phyloP scores from a whole-genome alignment of 805 yeast species.

The Candida oleophila region DNA sequence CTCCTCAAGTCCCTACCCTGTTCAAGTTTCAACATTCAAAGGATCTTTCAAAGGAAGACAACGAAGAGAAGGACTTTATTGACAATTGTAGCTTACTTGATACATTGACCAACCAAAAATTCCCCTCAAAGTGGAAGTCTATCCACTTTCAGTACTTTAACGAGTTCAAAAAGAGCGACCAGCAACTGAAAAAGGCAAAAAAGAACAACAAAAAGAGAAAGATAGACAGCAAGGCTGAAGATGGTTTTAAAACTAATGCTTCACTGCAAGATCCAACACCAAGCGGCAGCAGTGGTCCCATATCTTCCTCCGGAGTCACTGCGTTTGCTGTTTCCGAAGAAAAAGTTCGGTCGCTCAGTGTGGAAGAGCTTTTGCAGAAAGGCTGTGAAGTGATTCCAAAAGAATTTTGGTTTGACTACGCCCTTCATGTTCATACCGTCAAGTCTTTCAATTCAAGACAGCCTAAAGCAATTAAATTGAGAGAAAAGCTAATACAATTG shows the following conservation, averaged over 20 bases:
- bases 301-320: conserved; percentile 39
- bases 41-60: conserved; percentile 6
- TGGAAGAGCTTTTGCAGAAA: conserved; percentile 63
- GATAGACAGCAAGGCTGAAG: conserved; percentile 4
- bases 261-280: too few relatives aligned
- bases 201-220: conserved; percentile 16
- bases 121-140: conserved; percentile 57
- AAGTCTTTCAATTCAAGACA: conserved; percentile 68
- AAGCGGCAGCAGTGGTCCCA: neutral
- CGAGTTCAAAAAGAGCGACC: conserved; percentile 10
- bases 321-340: conserved; percentile 54
- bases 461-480: conserved; percentile 49
- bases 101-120: conserved; percentile 37
- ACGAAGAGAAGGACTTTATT: conserved; percentile 17
- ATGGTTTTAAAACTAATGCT: too few relatives aligned
- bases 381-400: conserved; percentile 59
- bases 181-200: conserved; percentile 12
- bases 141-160: conserved; percentile 53
- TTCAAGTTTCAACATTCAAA: conserved; percentile 27
- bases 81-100: conserved; percentile 49
- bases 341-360: conserved; percentile 50
- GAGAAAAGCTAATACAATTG: conserved; percentile 59
- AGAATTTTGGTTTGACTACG: conserved; percentile 63
- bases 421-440: conserved; percentile 59
- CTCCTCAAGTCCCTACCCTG: conserved; percentile 44